Evolutionary conservation across 176 grass and related monocot species (phyloP).

Genomic region (Stipa capillata): DNA sequence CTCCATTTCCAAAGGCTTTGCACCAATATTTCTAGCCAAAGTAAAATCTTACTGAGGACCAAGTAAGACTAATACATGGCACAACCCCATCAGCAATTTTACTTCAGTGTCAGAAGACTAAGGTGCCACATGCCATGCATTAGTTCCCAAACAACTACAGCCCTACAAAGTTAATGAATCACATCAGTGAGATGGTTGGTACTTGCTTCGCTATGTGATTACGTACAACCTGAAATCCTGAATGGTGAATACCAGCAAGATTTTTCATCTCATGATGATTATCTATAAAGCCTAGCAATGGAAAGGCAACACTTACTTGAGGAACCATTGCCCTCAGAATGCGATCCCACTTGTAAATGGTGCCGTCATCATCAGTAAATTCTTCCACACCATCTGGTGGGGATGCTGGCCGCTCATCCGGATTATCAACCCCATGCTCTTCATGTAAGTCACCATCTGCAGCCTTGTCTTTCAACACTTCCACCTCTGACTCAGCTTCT

Average conservation of each 20-base stretch:
- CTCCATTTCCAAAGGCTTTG: background rate
- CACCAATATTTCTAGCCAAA: background rate
- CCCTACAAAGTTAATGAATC: background rate
- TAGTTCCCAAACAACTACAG: background rate
- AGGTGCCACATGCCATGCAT: background rate
- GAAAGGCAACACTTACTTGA: slow-evolving; percentile 61
- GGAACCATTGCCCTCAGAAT: slow-evolving; percentile 81
- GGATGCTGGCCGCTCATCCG: slow-evolving; percentile 59
- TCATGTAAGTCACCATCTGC: background rate
- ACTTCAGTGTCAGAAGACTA: background rate
- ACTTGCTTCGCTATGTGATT: background rate
- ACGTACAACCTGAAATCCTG: background rate
- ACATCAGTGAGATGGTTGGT: background rate
- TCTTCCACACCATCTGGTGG: slow-evolving; percentile 89
- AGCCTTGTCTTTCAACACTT: slow-evolving; percentile 40
- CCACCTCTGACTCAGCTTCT: slow-evolving; percentile 42
- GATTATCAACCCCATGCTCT: slow-evolving; percentile 1
- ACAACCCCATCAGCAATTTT: background rate
- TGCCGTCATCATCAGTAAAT: slow-evolving; percentile 96
- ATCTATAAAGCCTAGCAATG: background rate
- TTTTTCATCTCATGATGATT: background rate
- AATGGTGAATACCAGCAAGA: background rate
- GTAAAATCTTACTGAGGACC: background rate
- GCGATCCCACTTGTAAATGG: slow-evolving; percentile 88
- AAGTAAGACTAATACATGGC: background rate